Evolutionary conservation across 768 basidiomycete genomes (phyloP), one percentile per base, ranked within the genome.

Genomic region (Agrocybe chaxingu): DNA sequence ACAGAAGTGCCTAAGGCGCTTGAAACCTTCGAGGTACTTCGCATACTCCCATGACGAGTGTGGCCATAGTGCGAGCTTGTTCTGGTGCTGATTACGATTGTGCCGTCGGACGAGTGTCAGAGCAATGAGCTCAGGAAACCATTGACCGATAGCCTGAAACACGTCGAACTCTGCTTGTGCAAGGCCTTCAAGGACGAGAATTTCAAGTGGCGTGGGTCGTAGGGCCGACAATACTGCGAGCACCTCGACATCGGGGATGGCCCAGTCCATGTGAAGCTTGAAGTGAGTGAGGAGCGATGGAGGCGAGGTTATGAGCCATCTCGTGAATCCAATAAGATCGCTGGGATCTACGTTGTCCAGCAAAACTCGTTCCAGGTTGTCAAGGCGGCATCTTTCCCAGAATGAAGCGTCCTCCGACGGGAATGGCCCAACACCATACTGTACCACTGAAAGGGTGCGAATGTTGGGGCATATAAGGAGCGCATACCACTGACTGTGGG

Each of bases 21-120:
- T 53, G 33, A 62, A 57, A 33, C 46, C 45, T 8, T 33, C 30
- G 10, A 63, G 48, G 33, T 42, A 48, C 8, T 41, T 39, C n/a
- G 64, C 64, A 47, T 65, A 67, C 37, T 67, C 58, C 60, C 60
- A 63, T 5, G 62, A 56, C 8, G 58, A 32, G 42, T 56, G 52
- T 4, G 62, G 66, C 64, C 66, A 67, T 3, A 50, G 12, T 8
- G 55, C 57, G 11, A 55, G 51, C 19, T 55, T 53, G 46, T 58
- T 64, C 32, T 54, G 42, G 31, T 52, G 52, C 37, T 65, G 66
- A 32, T 57, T 60, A 37, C 49, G 38, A 42, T 62, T 64, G 36
- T 61, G 52, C 7, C 66, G 59, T 19, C 61, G 52, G 29, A 62
- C 57, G 29, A 67, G 56, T 8, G 66, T 64, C n/a, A 67, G 47